Evolutionary conservation across 2,329 filamentous ascomycete genomes (phyloP).

Genomic region (Dothidotthia symphoricarpi): DNA sequence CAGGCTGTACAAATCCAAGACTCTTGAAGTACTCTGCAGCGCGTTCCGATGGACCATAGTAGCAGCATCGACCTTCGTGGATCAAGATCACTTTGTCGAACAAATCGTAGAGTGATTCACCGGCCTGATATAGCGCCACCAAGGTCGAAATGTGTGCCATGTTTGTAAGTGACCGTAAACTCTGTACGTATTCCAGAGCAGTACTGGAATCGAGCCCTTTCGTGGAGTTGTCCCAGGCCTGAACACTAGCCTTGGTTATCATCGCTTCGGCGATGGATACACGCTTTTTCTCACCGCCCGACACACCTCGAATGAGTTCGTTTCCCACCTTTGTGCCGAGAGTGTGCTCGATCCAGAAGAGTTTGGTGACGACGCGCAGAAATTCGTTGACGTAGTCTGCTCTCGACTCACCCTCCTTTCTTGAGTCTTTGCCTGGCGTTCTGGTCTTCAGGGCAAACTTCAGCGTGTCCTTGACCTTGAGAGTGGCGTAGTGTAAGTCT

Average conservation of each 20-base stretch:
- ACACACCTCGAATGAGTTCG: conserved; percentile 66
- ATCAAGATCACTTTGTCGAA: conserved; percentile 45
- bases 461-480: conserved; percentile 72
- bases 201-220: conserved; percentile 71
- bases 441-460: conserved; percentile 69
- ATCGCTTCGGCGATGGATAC: conserved; percentile 52
- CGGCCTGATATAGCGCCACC: conserved; percentile 71
- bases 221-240: conserved; percentile 61
- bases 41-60: conserved; percentile 61
- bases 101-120: conserved; percentile 40
- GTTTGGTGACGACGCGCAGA: conserved; percentile 65
- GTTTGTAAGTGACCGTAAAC: conserved; percentile 64
- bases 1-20: conserved; percentile 65
- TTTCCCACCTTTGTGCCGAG: conserved; percentile 73
- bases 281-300: conserved; percentile 51
- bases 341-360: conserved; percentile 71
- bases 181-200: conserved; percentile 70
- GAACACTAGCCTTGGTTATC: conserved; percentile 43
- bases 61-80: conserved; percentile 48
- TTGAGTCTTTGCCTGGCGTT: conserved; percentile 61
- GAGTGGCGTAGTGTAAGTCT: conserved; percentile 73
- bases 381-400: conserved; percentile 62
- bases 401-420: conserved; percentile 62
- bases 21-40: conserved; percentile 66
- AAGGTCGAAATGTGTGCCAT: conserved; percentile 61